Evolutionary conservation across 139 green algal species (phyloP), one percentile per base, ranked within the genome.

Genomic region (Nannochloris sp.): DNA sequence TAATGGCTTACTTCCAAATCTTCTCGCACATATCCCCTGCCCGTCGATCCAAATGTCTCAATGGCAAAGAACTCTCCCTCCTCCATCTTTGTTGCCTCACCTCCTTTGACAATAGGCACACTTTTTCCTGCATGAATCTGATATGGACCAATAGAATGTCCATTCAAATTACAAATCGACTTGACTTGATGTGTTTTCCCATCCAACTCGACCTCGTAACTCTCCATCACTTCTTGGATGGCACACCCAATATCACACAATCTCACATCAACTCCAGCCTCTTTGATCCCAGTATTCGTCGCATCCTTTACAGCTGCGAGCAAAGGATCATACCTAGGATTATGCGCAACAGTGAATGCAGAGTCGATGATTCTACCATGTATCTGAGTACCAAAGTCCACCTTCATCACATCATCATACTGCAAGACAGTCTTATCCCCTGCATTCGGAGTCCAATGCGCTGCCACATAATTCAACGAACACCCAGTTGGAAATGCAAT

Each of bases 1-100:
- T 99, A 99, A 80, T 99, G 94, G 61, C 67, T 87, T 80, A 86
- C 93, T 81, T 99, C 94, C 57, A 98, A 78, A 77, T 98, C 94
- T 69, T 98, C 92, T n/a, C 80, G 77, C 66, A 98, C 92, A 53
- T 90, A 95, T 21, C 88, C 88, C 65, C 85, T 88, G 69, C 87
- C 82, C 5, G 90, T 97, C 70, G 75, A 90, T 18, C 94, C 94
- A 71, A 99, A 99, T 0, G 94, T 99, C 79, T 99, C 94, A 61
- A 99, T 98, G 55, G 94, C 94, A 61, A 88, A 99, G 72, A 97
- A 97, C 81, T 99, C 94, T 31, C 93, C 93, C 71, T 99, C 94
- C 81, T 99, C 94, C 94, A 99, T 98, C 25, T 80, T 79, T 2
- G 85, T 93, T 2, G 80, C 78, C 71, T 96, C 90, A 0, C 90